Evolutionary conservation across 2,329 filamentous ascomycete species (phyloP).

Genomic region (Aschersonia sp.): DNA sequence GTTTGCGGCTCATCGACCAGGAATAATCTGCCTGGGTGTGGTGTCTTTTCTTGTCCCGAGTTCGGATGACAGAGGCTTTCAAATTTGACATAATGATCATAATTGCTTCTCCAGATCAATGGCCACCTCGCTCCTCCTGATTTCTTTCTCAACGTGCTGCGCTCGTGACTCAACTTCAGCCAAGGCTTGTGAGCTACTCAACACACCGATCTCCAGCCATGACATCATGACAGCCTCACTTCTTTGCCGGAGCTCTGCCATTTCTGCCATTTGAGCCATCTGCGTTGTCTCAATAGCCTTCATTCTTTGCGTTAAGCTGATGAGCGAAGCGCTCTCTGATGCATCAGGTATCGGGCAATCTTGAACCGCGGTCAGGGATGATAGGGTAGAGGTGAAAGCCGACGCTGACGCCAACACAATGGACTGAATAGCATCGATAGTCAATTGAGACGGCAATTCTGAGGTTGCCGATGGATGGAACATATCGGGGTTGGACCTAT

Average conservation of each 20-base stretch:
- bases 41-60: too few species aligned
- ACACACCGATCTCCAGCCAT: slow-evolving; percentile 63
- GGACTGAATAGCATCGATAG: slow-evolving; percentile 34
- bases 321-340: slow-evolving; percentile 38
- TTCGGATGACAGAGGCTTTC: not conserved
- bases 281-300: slow-evolving; percentile 46
- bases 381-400: slow-evolving; percentile 39
- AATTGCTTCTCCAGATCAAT: slow-evolving; percentile 32
- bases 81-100: slow-evolving; percentile 6
- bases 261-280: slow-evolving; percentile 44
- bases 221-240: slow-evolving; percentile 48
- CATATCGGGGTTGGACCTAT: slow-evolving; percentile 37
- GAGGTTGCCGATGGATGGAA: slow-evolving; percentile 33
- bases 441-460: slow-evolving; percentile 36
- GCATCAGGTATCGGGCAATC: slow-evolving; percentile 44
- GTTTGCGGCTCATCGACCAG: too few species aligned
- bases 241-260: slow-evolving; percentile 46
- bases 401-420: slow-evolving; percentile 42
- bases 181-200: slow-evolving; percentile 54
- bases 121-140: slow-evolving; percentile 49
- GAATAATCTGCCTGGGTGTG: too few species aligned
- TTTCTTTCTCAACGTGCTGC: slow-evolving; percentile 46
- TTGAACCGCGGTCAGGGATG: slow-evolving; percentile 39
- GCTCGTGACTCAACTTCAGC: slow-evolving; percentile 58
- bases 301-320: slow-evolving; percentile 46